Evolutionary conservation across 2,329 filamentous ascomycete genomes (phyloP).

Genomic region (Botrytis aclada): DNA sequence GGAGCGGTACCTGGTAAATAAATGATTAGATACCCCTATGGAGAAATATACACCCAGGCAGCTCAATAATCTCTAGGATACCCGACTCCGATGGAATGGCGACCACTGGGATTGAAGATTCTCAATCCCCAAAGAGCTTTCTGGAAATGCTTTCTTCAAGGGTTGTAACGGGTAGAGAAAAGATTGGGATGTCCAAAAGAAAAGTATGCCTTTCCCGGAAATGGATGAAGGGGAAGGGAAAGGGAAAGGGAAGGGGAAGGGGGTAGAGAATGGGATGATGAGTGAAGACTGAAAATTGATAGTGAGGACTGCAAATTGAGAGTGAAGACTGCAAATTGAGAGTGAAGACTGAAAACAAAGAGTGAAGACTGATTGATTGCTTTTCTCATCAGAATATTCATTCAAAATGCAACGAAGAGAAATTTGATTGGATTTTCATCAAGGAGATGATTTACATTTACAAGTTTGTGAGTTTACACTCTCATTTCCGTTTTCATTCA

Average conservation of each 20-base stretch:
- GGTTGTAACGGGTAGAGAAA: not conserved
- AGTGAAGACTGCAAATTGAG: not conserved
- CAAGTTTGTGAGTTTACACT: not conserved
- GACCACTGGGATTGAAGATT: not conserved
- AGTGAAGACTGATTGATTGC: not conserved
- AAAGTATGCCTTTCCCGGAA: not conserved
- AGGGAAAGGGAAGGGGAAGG: not conserved
- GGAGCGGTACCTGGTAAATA: not conserved
- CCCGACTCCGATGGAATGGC: not conserved
- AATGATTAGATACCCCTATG: not conserved
- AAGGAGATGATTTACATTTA: not conserved
- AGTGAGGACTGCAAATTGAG: not conserved
- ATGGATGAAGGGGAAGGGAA: not conserved
- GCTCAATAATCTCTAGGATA: not conserved
- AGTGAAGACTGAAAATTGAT: not conserved
- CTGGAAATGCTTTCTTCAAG: conserved; percentile 2
- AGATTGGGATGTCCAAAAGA: not conserved
- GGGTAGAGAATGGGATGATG: not conserved
- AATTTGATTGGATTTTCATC: not conserved
- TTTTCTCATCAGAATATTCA: not conserved
- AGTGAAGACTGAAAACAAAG: not conserved
- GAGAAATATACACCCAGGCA: not conserved
- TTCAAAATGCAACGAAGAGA: not conserved
- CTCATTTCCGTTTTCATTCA: conserved; percentile 2
- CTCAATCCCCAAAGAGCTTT: not conserved